Percentiles rank a stretch among this genome's conserved stretches.
phyloP scores from a whole-genome alignment of 2,329 filamentous ascomycete species.

The Orbilia brochopaga region DNA sequence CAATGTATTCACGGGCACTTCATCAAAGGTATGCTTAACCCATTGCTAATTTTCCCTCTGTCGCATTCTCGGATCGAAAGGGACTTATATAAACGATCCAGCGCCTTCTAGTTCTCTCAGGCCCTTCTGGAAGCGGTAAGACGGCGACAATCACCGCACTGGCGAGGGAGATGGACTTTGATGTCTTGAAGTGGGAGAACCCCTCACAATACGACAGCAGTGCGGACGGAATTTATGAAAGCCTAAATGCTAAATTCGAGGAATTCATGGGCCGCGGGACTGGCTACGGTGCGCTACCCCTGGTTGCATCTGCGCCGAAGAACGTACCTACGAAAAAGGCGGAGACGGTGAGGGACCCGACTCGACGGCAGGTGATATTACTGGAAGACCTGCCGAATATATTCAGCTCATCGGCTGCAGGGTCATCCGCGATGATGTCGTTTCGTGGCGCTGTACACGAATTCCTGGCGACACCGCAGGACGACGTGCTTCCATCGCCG shows the following conservation, averaged over 20 bases:
- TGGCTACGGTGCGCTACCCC: constrained; percentile 51
- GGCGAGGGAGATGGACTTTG: constrained; percentile 75
- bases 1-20: constrained; percentile 69
- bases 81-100: constrained; percentile 64
- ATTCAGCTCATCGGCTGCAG: constrained; percentile 69
- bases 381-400: constrained; percentile 84
- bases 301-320: constrained; percentile 50
- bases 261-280: constrained; percentile 78
- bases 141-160: constrained; percentile 83
- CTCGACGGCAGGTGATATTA: constrained; percentile 67
- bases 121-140: constrained; percentile 88
- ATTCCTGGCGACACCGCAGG: constrained; percentile 51
- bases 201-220: constrained; percentile 60
- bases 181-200: constrained; percentile 90
- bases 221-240: constrained; percentile 64
- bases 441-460: constrained; percentile 73
- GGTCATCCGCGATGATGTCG: constrained; percentile 63
- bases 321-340: constrained; percentile 17
- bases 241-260: constrained; percentile 79
- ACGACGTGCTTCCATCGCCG: constrained; percentile 65
- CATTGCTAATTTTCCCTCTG: neutral
- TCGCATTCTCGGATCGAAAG: constrained; percentile 35
- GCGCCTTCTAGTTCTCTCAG: constrained; percentile 82
- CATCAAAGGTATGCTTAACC: constrained; percentile 50
- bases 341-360: constrained; percentile 18